Conservation (phyloP, 805 yeast genomes). For the Maudiozyma bulderi region DNA sequence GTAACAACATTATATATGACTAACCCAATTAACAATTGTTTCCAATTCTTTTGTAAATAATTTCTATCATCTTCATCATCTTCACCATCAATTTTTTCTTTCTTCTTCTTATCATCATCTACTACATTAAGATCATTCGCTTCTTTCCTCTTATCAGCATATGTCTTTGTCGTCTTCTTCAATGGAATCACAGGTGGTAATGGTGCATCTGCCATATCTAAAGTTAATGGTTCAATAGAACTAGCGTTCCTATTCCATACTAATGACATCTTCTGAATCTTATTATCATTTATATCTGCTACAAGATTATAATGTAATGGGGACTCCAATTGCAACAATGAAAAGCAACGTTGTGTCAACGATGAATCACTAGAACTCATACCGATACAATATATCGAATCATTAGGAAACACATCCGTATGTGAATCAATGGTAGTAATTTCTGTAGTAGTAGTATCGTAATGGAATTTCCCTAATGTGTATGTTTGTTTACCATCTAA, state of each 20-base stretch:
- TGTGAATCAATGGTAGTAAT: neutral
- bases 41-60: constrained; percentile 28
- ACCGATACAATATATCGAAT: constrained; percentile 16
- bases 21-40: constrained; percentile 19
- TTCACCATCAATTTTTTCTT: constrained; percentile 21
- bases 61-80: constrained; percentile 12
- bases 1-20: constrained; percentile 14
- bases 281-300: constrained; percentile 6
- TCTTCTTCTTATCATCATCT: constrained; percentile 13
- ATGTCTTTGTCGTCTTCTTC: constrained; percentile 25
- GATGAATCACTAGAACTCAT: constrained; percentile 9
- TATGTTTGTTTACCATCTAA: neutral
- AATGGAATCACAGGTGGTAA: constrained; percentile 16
- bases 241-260: constrained; percentile 7
- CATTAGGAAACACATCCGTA: neutral
- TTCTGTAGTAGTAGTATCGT: neutral
- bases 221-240: constrained; percentile 13
- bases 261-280: constrained; percentile 15
- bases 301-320: constrained; percentile 21
- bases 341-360: constrained; percentile 14
- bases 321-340: constrained; percentile 12
- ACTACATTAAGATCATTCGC: constrained; percentile 13
- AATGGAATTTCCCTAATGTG: neutral
- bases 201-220: constrained; percentile 14
- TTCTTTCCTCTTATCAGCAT: constrained; percentile 21